Percentiles rank a stretch among this genome's conserved stretches.
Evolutionary conservation across 1,139 yeast genomes (phyloP).

Genomic region (Pichia sp.): DNA sequence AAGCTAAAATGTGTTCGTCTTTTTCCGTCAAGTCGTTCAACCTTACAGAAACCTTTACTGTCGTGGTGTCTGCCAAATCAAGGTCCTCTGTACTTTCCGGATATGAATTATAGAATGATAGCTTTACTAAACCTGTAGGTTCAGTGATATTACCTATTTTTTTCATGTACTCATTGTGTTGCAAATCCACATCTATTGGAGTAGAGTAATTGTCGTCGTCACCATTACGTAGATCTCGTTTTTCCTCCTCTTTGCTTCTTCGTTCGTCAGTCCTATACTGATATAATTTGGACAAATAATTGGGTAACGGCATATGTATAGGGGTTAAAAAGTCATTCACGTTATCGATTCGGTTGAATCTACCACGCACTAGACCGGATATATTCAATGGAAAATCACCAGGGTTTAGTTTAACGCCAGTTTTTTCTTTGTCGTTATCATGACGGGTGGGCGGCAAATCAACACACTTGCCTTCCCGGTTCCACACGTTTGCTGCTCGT

Average conservation of each 20-base stretch:
- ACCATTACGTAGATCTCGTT: background rate
- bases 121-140: conserved; percentile 21
- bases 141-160: conserved; percentile 32
- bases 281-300: conserved; percentile 36
- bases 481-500: conserved; percentile 49
- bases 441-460: conserved; percentile 9
- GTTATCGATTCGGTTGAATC: conserved; percentile 29
- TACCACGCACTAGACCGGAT: conserved; percentile 47
- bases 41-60: conserved; percentile 22
- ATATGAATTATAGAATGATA: conserved; percentile 17
- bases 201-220: conserved; percentile 9
- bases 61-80: conserved; percentile 22
- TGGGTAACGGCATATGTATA: conserved; percentile 41
- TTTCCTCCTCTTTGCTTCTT: conserved; percentile 8
- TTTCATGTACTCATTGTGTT: conserved; percentile 10
- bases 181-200: background rate
- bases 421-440: conserved; percentile 6
- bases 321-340: conserved; percentile 18
- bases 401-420: conserved; percentile 17
- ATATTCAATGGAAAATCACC: conserved; percentile 46
- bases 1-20: conserved; percentile 41
- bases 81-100: conserved; percentile 11
- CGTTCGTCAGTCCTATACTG: conserved; percentile 19
- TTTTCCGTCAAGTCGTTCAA: conserved; percentile 43
- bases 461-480: conserved; percentile 29